A percentile compares a stretch with the other conserved stretches of the same genome.
Evolutionary conservation across 1,284 basidiomycete genomes (phyloP).

Genomic region (Cutaneotrichosporon cutaneum): DNA sequence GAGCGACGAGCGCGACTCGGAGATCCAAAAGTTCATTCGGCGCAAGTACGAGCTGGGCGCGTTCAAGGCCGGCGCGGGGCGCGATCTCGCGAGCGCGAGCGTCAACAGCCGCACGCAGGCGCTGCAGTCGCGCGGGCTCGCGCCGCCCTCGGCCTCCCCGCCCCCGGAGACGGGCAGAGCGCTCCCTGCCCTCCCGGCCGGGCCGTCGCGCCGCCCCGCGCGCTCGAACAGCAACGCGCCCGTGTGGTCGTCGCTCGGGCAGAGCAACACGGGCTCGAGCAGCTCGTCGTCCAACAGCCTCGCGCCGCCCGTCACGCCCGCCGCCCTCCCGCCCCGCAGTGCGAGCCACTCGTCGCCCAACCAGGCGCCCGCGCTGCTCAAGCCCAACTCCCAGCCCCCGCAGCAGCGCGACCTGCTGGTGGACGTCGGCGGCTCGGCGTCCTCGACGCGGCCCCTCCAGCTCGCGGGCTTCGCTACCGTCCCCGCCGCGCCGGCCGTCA

Average conservation of each 20-base stretch:
- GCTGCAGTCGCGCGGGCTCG: conserved; percentile 12
- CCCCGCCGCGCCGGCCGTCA: conserved; percentile 14
- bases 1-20: conserved; percentile 46
- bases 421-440: conserved; percentile 30
- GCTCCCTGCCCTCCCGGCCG: conserved; percentile 6
- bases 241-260: conserved; percentile 5
- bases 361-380: conserved; percentile 1
- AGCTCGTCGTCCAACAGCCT: neutral
- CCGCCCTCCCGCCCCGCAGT: neutral
- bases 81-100: conserved; percentile 15
- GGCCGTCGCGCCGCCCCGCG: neutral
- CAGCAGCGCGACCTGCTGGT: conserved; percentile 24
- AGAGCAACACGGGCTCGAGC: conserved; percentile 4
- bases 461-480: conserved; percentile 21
- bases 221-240: neutral
- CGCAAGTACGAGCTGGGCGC: conserved; percentile 50
- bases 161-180: conserved; percentile 5
- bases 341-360: conserved; percentile 3
- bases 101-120: conserved; percentile 20
- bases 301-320: conserved; percentile 4
- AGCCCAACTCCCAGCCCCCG: conserved; percentile 1
- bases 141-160: neutral
- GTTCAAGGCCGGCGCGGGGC: conserved; percentile 35
- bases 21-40: conserved; percentile 50
- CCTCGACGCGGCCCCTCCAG: conserved; percentile 41